Evolutionary conservation across 2,329 filamentous ascomycete species (phyloP).

Genomic region (Epichloe elymi): DNA sequence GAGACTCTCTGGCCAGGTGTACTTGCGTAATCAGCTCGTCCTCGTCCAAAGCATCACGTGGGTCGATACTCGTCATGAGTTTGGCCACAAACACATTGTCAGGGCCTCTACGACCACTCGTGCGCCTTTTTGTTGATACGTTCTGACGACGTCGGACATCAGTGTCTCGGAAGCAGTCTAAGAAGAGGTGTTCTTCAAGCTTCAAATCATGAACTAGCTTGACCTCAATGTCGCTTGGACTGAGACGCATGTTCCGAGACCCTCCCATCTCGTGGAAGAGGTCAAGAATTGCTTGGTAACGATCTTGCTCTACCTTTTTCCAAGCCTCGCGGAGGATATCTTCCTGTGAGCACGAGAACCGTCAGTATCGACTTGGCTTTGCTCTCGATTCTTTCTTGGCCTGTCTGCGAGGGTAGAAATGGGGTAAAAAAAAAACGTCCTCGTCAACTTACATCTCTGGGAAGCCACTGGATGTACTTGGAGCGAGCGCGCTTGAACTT

Average conservation of each 20-base stretch:
- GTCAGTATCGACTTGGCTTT: not conserved
- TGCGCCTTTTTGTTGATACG: constrained; percentile 18
- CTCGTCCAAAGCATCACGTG: constrained; percentile 21
- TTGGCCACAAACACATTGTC: constrained; percentile 25
- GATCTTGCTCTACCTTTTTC: constrained; percentile 26
- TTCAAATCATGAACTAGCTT: constrained; percentile 33
- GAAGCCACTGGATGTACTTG: constrained; percentile 35
- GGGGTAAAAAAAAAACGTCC: not conserved
- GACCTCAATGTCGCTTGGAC: constrained; percentile 34
- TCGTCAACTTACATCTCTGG: constrained; percentile 32
- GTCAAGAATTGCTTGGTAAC: constrained; percentile 29
- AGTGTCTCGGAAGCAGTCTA: constrained; percentile 25
- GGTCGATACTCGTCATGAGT: constrained; percentile 24
- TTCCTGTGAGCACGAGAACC: constrained; percentile 17
- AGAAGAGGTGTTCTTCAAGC: constrained; percentile 25
- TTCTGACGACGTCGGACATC: constrained; percentile 28
- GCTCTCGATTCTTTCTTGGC: not conserved
- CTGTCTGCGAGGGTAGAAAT: not conserved
- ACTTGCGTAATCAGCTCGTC: constrained; percentile 25
- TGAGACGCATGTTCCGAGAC: constrained; percentile 35
- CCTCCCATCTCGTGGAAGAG: constrained; percentile 37
- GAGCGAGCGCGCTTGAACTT: constrained; percentile 37
- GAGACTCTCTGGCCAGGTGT: constrained; percentile 6
- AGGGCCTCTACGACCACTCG: constrained; percentile 9
- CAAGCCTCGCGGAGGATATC: constrained; percentile 28